Evolutionary conservation across 306 rosid species (phyloP).

Genomic region (Begonia loranthoides): DNA sequence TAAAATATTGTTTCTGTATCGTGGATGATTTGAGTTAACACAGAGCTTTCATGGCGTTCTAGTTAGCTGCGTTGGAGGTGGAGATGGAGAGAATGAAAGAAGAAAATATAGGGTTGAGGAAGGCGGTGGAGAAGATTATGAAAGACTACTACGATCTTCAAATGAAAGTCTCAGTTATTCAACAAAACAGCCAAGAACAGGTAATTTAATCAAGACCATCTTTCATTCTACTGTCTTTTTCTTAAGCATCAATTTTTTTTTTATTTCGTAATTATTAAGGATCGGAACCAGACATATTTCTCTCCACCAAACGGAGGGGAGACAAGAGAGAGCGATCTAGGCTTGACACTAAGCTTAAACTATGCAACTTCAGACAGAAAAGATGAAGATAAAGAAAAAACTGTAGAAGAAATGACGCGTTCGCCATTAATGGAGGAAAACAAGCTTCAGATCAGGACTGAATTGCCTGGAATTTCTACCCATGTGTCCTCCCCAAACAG

Average conservation of each 20-base stretch:
- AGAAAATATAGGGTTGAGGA: slow-evolving; percentile 61
- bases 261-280: not conserved
- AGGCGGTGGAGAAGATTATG: slow-evolving; percentile 66
- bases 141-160: slow-evolving; percentile 74
- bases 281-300: slow-evolving; percentile 36
- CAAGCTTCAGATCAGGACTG: slow-evolving; percentile 26
- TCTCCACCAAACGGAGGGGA: slow-evolving; percentile 11
- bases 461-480: slow-evolving; percentile 17
- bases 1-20: too few species aligned
- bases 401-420: slow-evolving; percentile 14
- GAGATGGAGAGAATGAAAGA: slow-evolving; percentile 87
- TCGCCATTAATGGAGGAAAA: slow-evolving; percentile 19
- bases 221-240: not conserved
- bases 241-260: not conserved
- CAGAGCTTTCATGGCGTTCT: not conserved
- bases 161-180: slow-evolving; percentile 41
- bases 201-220: slow-evolving; percentile 12
- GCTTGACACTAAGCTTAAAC: slow-evolving; percentile 60
- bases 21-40: too few species aligned
- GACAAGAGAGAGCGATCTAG: slow-evolving; percentile 13
- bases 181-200: slow-evolving; percentile 29
- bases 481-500: slow-evolving; percentile 41
- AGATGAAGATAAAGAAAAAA: slow-evolving; percentile 7
- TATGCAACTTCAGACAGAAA: slow-evolving; percentile 1
- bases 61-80: slow-evolving; percentile 47